Evolutionary conservation across 2,329 filamentous ascomycete genomes (phyloP).

Genomic region (Ascochyta koolunga): DNA sequence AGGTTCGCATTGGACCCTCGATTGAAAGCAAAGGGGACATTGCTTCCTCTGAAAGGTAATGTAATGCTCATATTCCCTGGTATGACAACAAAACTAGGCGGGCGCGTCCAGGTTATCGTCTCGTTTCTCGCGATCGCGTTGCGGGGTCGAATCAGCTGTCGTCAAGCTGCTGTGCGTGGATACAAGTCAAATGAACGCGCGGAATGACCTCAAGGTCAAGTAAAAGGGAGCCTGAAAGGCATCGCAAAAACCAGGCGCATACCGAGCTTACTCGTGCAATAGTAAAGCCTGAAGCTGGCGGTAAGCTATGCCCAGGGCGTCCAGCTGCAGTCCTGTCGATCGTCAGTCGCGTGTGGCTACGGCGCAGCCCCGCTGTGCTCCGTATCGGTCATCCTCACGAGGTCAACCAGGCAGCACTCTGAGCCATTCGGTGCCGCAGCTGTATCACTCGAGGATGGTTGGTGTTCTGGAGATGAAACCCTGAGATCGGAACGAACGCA

Average conservation of each 20-base stretch:
- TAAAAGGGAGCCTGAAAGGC: conserved; percentile 37
- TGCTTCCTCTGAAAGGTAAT: conserved; percentile 33
- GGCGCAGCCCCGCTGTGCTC: conserved; percentile 14
- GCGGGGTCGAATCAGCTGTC: conserved; percentile 11
- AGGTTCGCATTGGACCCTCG: conserved; percentile 34
- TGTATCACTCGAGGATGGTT: conserved; percentile 7
- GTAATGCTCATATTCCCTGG: conserved; percentile 28
- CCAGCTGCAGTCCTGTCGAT: conserved; percentile 25
- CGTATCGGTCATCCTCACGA: conserved; percentile 8
- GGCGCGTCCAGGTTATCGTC: background rate
- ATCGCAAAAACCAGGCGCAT: conserved; percentile 38
- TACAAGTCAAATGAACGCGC: conserved; percentile 2
- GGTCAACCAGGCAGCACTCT: conserved; percentile 10
- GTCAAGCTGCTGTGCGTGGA: conserved; percentile 3
- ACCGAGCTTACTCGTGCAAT: conserved; percentile 10
- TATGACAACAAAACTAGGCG: background rate
- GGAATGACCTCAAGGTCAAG: conserved; percentile 31
- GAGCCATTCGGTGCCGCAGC: background rate
- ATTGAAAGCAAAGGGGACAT: conserved; percentile 42
- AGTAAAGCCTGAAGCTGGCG: conserved; percentile 34
- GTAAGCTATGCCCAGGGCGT: conserved; percentile 14
- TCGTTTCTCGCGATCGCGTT: conserved; percentile 19
- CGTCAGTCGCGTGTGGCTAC: conserved; percentile 18
- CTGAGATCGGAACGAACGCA: conserved; percentile 20
- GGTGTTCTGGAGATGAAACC: conserved; percentile 20